phyloP scores from a whole-genome alignment of 345 rosid species.

The Populus nigra region DNA sequence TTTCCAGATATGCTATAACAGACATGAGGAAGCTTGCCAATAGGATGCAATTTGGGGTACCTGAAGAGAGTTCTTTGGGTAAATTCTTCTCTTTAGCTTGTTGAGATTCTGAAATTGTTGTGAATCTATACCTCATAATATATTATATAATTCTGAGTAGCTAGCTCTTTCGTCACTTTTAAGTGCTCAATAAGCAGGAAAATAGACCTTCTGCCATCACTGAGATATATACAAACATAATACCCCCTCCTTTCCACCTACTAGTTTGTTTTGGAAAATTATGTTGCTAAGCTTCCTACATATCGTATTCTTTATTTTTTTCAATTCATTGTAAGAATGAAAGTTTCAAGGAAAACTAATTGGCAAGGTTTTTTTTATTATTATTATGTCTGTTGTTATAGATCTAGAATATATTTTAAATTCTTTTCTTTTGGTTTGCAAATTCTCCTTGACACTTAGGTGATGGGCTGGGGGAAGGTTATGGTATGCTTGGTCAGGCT shows the following conservation, averaged over 20 bases:
- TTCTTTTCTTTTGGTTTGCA: background rate
- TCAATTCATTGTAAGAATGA: too few relatives aligned
- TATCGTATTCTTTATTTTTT: too few relatives aligned
- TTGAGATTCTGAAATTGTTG: background rate
- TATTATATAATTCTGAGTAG: too few relatives aligned
- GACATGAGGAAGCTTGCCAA: constrained; percentile 98
- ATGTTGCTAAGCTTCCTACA: too few relatives aligned
- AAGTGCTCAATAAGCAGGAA: too few relatives aligned
- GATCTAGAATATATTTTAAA: background rate
- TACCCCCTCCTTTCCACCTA: too few relatives aligned
- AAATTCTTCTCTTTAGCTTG: constrained; percentile 8
- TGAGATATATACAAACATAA: too few relatives aligned
- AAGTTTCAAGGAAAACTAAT: too few relatives aligned
- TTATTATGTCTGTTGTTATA: background rate
- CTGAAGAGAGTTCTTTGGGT: constrained; percentile 98
- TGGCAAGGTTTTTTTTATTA: too few relatives aligned
- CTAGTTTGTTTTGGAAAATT: too few relatives aligned
- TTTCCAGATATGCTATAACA: constrained; percentile 79
- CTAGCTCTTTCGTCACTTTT: too few relatives aligned
- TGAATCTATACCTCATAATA: background rate
- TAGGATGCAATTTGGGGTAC: constrained; percentile 93
- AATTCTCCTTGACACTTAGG: constrained; percentile 43
- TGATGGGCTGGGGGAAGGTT: constrained; percentile 97
- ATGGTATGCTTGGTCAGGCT: constrained; percentile 99
- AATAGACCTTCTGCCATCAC: too few relatives aligned